Evolutionary conservation across 176 grass and related monocot species (phyloP), one percentile per base, ranked within the genome.

Genomic region (Phyllostachys edulis): DNA sequence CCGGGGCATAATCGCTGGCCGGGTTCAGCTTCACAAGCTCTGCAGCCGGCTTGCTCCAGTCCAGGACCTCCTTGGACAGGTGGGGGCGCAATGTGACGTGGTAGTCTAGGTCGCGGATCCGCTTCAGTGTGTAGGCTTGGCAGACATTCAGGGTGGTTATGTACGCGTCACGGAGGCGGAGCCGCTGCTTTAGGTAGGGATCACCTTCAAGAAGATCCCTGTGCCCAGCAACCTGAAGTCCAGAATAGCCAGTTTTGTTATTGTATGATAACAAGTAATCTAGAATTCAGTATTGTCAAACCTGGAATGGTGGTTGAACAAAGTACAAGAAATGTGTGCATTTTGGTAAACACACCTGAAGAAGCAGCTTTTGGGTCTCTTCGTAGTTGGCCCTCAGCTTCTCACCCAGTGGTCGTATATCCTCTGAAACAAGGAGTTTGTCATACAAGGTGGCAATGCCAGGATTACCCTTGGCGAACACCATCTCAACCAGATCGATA

Each of bases 21-120:
- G 93, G 90, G 76, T 95, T 95, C 64, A 95, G 88, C 71, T 92
- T 92, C 82, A 95, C 90, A 13, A 95, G 83, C 67, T 95, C 90
- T 0, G 93, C 85, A 7, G 92, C 90, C 1, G 93, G 80, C 29
- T 92, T 94, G 68, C 44, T 88, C 0, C 79, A 74, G 26, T 88
- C 93, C 65, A 78, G 79, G 16, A 71, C 67, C 38, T 92, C 93
- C 88, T 84, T 95, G 56, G 93, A 92, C 21, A 92, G 76, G 78
- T 90, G 85, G 27, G 93, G 93, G 9, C 90, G 86, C 57, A 90
- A n/a, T 0, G 86, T 77, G 0, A 90, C 90, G 5, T 92, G 85
- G 88, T 81, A 94, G 32, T 85, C 81, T 3, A 67, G 83, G 70
- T 95, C 90, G 0, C 93, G 88, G 75, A 95, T 90, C 73, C 85